Percentiles rank a stretch among this genome's conserved stretches.
phyloP scores from a whole-genome alignment of 345 rosid species.

The Garcia nutans region DNA sequence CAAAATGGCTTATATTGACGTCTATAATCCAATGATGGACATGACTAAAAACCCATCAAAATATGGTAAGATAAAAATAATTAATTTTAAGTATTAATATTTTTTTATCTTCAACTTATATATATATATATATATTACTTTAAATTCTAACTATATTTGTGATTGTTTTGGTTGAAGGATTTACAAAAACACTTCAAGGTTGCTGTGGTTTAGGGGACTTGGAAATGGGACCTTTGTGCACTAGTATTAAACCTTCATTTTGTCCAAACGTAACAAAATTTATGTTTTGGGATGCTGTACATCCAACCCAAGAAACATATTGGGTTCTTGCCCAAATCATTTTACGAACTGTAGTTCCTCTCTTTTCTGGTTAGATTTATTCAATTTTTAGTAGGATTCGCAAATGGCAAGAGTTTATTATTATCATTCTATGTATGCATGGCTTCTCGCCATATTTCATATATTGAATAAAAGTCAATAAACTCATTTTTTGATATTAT shows the following conservation, averaged over 20 bases:
- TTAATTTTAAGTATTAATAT: too few species aligned
- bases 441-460: too few species aligned
- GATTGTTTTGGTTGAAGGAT: slow-evolving; percentile 15
- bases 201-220: slow-evolving; percentile 38
- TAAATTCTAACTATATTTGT: too few species aligned
- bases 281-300: slow-evolving; percentile 7
- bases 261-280: slow-evolving; percentile 25
- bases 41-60: background rate
- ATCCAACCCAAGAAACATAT: background rate
- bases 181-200: slow-evolving; percentile 27
- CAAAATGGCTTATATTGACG: background rate
- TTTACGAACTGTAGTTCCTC: background rate
- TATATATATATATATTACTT: too few species aligned
- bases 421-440: too few species aligned
- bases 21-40: slow-evolving; percentile 3
- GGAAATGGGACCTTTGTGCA: slow-evolving; percentile 33
- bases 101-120: too few species aligned
- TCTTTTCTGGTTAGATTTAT: background rate
- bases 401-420: too few species aligned
- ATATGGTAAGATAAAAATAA: background rate
- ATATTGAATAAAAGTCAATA: too few species aligned
- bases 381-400: too few species aligned
- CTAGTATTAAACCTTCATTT: slow-evolving; percentile 8
- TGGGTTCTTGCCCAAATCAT: background rate
- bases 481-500: too few species aligned